Percentiles rank a stretch among this genome's conserved stretches.
Conservation (phyloP, 495 filamentous ascomycete species). For the Hyaloscypha bicolor region DNA sequence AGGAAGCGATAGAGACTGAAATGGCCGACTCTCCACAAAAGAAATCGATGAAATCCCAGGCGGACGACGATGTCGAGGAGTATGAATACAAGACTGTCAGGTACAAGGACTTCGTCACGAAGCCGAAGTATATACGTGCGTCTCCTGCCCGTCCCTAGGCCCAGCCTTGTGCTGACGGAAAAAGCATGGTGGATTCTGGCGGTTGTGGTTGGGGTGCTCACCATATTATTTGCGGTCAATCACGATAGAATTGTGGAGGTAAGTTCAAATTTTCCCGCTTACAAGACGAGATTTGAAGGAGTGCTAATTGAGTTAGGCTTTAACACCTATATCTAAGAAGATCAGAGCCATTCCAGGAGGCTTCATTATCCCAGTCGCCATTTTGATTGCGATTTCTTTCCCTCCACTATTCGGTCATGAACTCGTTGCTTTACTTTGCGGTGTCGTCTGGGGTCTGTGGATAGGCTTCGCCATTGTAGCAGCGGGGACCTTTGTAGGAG, state of each 20-base stretch:
- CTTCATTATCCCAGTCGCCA: slow-evolving; percentile 37
- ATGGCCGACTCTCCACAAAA: neutral
- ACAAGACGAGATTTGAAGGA: neutral
- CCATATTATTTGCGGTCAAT: slow-evolving; percentile 1
- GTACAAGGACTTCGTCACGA: slow-evolving; percentile 7
- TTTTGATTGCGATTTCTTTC: slow-evolving; percentile 39
- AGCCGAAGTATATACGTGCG: slow-evolving; percentile 19
- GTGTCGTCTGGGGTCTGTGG: slow-evolving; percentile 39
- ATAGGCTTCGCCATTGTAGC: slow-evolving; percentile 38
- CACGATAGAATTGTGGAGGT: slow-evolving; percentile 12
- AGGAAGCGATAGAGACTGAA: neutral
- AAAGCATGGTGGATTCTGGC: slow-evolving; percentile 15
- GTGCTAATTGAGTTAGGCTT: slow-evolving; percentile 21
- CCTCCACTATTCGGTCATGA: slow-evolving; percentile 40
- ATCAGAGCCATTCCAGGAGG: slow-evolving; percentile 34
- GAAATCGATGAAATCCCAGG: neutral
- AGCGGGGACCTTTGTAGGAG: slow-evolving; percentile 37
- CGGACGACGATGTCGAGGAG: slow-evolving; percentile 9
- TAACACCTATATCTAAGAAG: slow-evolving; percentile 34
- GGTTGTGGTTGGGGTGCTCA: slow-evolving; percentile 3
- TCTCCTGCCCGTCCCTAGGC: neutral
- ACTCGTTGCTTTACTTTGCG: slow-evolving; percentile 35
- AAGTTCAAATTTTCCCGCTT: neutral
- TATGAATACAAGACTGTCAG: slow-evolving; percentile 12
- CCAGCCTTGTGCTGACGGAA: neutral